phyloP scores from a whole-genome alignment of 805 yeast genomes.

The Kluyveromyces nonfermentans region DNA sequence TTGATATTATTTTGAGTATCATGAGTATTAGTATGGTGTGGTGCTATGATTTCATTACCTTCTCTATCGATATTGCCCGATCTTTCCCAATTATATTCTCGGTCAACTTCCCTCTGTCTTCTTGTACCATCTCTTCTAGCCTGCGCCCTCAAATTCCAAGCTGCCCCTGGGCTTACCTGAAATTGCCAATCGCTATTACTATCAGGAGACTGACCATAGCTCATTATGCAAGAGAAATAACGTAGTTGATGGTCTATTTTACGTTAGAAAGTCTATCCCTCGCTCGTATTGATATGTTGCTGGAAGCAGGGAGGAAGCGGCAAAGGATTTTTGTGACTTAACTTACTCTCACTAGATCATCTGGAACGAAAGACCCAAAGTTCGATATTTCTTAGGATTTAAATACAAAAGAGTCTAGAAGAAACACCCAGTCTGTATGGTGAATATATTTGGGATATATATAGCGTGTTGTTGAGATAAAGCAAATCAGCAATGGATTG shows the following conservation, averaged over 20 bases:
- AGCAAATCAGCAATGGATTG: too few species aligned
- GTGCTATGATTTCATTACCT: slow-evolving; percentile 6
- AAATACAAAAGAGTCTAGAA: background rate
- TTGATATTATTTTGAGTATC: slow-evolving; percentile 1
- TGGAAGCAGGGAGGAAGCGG: background rate
- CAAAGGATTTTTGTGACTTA: background rate
- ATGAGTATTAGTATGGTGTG: slow-evolving; percentile 7
- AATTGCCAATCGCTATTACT: slow-evolving; percentile 1
- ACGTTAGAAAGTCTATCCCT: background rate
- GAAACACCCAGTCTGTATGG: too few species aligned
- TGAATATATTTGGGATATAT: too few species aligned
- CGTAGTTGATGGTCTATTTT: background rate
- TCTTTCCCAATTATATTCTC: background rate
- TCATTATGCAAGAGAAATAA: background rate
- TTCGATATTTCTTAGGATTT: background rate
- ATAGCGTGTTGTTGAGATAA: too few species aligned
- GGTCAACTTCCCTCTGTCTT: background rate
- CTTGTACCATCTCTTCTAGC: background rate
- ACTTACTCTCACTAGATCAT: background rate
- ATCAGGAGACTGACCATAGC: background rate
- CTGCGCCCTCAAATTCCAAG: slow-evolving; percentile 4
- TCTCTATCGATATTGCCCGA: background rate
- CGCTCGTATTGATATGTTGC: too few species aligned
- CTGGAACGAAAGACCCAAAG: background rate
- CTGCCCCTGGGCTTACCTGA: slow-evolving; percentile 3